Base-by-base conservation (phyloP, 306 rosid genomes). In the Malus asiatica region DNA sequence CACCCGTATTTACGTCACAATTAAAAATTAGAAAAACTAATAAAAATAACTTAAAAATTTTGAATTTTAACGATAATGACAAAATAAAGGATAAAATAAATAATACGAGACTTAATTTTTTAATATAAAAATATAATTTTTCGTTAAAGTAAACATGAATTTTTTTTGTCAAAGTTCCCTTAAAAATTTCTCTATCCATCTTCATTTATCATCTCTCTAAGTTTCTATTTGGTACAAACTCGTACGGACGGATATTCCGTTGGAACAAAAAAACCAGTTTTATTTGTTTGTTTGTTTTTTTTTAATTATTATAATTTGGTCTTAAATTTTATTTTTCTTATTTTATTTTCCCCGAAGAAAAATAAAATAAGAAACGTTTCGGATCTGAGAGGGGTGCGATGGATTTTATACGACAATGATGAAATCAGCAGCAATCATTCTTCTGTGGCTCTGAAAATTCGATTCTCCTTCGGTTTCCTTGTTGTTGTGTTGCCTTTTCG, bases 311-410 rank as follows among this genome's bases (percentile, higher is more conserved):
- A 48, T 15, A 2, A 25, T 15, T 23, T 19, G 45, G 12, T n/a
- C 3, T 55, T 5, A 2, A 42, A 42, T 29, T 76, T 18, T 27
- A 42, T 68, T 72, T 29, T 60, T 53, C 25, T 58, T 58, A 1
- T n/a, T 58, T n/a, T 58, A 20, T 22, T n/a, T 58, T 58, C 29
- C 29, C 15, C 12, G 66, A 25, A 61, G 33, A 14, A 27, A 27
- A 59, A 62, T 42, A 27, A 48, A 61, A 32, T 63, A 65, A 79
- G 19, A 68, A 66, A 66, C 52, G 70, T 86, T 83, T 78, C 85
- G 93, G 97, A 89, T 88, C 97, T 88, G 86, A 85, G 78, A 80
- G 60, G 87, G 79, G 70, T 76, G 64, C 75, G 81, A 64, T 77
- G 59, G 83, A 87, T 81, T 84, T 86, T 78, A 44, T 75, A 51